A percentile compares a stretch with the other conserved stretches of the same genome.
Conservation (phyloP, 768 basidiomycete genomes). For the Pleurotus eryngii region DNA sequence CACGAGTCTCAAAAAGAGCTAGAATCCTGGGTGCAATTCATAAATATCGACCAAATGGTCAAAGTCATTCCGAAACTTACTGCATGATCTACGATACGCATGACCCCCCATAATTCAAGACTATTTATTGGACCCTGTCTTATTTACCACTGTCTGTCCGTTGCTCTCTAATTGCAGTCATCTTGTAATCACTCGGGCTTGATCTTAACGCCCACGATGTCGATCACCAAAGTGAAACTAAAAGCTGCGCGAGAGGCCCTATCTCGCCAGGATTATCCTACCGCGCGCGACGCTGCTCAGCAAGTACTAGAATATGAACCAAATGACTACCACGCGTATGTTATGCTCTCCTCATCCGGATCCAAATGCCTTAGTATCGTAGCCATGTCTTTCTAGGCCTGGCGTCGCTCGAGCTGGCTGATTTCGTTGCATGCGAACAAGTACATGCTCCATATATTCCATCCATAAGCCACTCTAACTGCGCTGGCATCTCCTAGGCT, state of each 20-base stretch:
- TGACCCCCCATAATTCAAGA: too few species aligned
- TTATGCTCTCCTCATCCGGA: neutral
- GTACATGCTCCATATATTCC: conserved; percentile 41
- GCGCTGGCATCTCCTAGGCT: conserved; percentile 37
- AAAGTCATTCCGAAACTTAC: conserved; percentile 74
- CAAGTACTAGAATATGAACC: conserved; percentile 73
- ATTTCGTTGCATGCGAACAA: conserved; percentile 77
- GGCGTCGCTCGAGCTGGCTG: conserved; percentile 71
- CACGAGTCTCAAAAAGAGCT: conserved; percentile 63
- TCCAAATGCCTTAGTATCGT: conserved; percentile 9
- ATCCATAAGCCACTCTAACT: neutral
- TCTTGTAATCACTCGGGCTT: too few species aligned
- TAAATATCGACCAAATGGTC: conserved; percentile 78
- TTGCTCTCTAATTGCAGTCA: too few species aligned
- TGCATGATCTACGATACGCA: conserved; percentile 32
- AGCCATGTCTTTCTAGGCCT: conserved; percentile 88
- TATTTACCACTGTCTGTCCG: too few species aligned
- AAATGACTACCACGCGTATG: conserved; percentile 83
- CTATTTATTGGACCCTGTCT: too few species aligned
- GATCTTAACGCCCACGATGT: conserved; percentile 22
- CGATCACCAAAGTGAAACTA: conserved; percentile 67
- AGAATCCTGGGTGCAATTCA: conserved; percentile 81
- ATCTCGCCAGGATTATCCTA: conserved; percentile 67
- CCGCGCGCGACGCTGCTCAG: conserved; percentile 63
- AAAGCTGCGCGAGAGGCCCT: conserved; percentile 78